Percentiles rank a stretch among this genome's conserved stretches.
Conservation (phyloP, 2,329 filamentous ascomycete genomes). For the Botrytis elliptica region DNA sequence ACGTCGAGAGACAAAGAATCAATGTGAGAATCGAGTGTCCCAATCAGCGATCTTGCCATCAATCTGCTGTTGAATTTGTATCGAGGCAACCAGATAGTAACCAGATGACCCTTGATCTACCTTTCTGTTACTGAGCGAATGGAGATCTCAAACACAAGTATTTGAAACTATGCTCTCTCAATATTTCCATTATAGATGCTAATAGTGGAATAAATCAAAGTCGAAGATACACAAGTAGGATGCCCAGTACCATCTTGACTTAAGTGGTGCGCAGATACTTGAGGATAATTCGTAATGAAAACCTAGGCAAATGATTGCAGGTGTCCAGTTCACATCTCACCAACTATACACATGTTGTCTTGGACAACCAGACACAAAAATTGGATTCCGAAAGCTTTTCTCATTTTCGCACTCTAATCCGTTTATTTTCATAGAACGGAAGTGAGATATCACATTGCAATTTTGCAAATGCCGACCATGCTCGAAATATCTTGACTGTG, state of each 20-base stretch:
- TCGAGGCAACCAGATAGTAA: not conserved
- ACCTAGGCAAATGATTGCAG: not conserved
- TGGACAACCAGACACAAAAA: not conserved
- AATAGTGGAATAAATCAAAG: not conserved
- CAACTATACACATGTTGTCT: not conserved
- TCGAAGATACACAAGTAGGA: not conserved
- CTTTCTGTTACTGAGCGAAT: not conserved
- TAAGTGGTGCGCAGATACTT: not conserved
- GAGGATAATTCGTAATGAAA: not conserved
- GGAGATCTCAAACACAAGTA: no score
- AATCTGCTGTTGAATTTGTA: not conserved
- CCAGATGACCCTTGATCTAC: not conserved
- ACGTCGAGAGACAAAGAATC: not conserved
- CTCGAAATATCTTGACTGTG: slow-evolving; percentile 16
- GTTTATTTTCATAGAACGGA: slow-evolving; percentile 1
- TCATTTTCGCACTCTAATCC: slow-evolving; percentile 5
- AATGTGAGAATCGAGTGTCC: not conserved
- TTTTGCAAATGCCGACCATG: slow-evolving; percentile 15
- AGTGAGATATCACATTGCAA: slow-evolving; percentile 14
- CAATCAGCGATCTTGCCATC: not conserved
- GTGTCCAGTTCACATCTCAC: not conserved
- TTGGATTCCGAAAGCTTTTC: slow-evolving; percentile 10
- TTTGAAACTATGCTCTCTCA: not conserved
- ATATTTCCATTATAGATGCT: not conserved
- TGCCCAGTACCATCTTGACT: not conserved